Conservation (phyloP, 805 yeast species). For the Saturnispora ahearnii region DNA sequence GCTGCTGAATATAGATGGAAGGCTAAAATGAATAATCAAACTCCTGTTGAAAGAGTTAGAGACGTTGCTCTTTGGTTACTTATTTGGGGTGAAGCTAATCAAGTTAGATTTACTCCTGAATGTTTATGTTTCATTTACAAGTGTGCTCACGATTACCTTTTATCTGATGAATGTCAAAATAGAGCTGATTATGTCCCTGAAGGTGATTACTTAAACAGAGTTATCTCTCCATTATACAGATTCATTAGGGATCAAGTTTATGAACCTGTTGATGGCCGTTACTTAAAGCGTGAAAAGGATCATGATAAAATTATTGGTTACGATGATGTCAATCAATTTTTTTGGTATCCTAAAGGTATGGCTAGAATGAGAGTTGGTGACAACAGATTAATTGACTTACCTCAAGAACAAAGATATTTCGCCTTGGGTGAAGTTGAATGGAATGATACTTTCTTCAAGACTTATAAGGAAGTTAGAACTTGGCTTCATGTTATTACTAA, state of each 20-base stretch:
- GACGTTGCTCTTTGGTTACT: slow-evolving; percentile 67
- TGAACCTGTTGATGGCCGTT: slow-evolving; percentile 74
- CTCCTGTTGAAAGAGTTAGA: slow-evolving; percentile 74
- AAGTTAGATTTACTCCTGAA: slow-evolving; percentile 89
- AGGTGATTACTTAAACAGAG: slow-evolving; percentile 85
- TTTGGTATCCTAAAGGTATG: slow-evolving; percentile 99
- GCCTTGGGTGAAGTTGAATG: slow-evolving; percentile 89
- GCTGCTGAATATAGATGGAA: slow-evolving; percentile 83
- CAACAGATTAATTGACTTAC: slow-evolving; percentile 81
- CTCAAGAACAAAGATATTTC: slow-evolving; percentile 80
- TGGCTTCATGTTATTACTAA: slow-evolving; percentile 95
- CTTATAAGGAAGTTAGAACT: slow-evolving; percentile 91
- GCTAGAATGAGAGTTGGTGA: slow-evolving; percentile 86
- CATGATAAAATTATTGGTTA: slow-evolving; percentile 80
- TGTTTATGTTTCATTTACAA: slow-evolving; percentile 89
- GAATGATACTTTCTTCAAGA: slow-evolving; percentile 88
- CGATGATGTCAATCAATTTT: slow-evolving; percentile 96
- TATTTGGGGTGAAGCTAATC: slow-evolving; percentile 88
- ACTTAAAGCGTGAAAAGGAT: slow-evolving; percentile 76
- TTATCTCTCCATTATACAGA: slow-evolving; percentile 83
- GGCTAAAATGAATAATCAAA: slow-evolving; percentile 60
- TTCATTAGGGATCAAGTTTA: slow-evolving; percentile 75
- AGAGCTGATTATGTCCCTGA: slow-evolving; percentile 76
- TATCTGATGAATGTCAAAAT: slow-evolving; percentile 86
- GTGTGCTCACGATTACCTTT: slow-evolving; percentile 84